Base-by-base conservation (phyloP, 2,329 filamentous ascomycete genomes). In the Diaporthe helianthi region DNA sequence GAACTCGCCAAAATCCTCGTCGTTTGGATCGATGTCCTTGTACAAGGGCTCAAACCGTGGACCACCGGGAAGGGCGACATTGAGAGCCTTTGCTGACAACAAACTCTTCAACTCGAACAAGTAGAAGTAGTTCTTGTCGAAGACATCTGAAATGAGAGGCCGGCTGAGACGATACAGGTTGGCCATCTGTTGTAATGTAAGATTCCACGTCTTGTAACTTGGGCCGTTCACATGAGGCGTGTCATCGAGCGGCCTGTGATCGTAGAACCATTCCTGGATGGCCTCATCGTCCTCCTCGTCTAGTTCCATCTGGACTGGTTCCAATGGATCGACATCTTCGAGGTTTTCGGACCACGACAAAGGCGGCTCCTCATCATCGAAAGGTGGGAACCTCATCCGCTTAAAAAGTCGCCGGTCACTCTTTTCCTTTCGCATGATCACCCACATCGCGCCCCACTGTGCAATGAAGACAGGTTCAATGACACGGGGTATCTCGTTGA, bases 361-460 rank as follows among this genome's bases (percentile, higher is more conserved):
- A 15, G 96, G 97, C 6, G 96, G 97, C 78, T 99, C 96, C 83
- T 99, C 96, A 77, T 99, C 97, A 75, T 99, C 96, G 75, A 99
- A 99, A 0, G 97, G 97, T 22, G 96, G 96, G 76, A 99, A 99
- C 75, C 97, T 90, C 96, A 99, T 99, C 73, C 96, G 90, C 85
- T 99, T 99, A 86, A 99, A 99, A 75, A 98, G 89, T 77, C 95
- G 86, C 80, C 96, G 86, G 77, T 99, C 96, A 77, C 94, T 96
- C 86, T 99, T 99, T 79, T 99, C 96, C 75, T 97, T 92, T 75
- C 96, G 90, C 96, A 99, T 99, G 53, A 92, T 93, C 31, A 97
- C 91, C 96, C 96, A 99, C 96, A 99, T 99, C 67, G 95, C 97
- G 15, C 96, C 96, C 96, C 96, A 99, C 80, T 99, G 96, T 69